Evolutionary conservation across 108 stramenopile genomes (phyloP), one percentile per base, ranked within the genome.

Genomic region (Mediolabrus comicus): DNA sequence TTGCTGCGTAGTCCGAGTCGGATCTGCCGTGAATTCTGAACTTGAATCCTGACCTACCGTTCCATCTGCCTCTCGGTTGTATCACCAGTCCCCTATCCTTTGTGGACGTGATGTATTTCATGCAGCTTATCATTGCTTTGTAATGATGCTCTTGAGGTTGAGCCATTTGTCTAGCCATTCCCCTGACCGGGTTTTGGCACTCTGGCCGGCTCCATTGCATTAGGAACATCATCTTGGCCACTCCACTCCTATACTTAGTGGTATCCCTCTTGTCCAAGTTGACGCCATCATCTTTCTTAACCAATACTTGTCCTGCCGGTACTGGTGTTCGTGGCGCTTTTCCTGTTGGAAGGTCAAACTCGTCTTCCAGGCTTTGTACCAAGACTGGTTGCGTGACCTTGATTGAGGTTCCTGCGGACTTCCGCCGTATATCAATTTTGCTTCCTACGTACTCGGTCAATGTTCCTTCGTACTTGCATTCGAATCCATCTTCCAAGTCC

Each of bases 301-400:
- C 25, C 16, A 70, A 24, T 22, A 53, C 52, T 17, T 55, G 26
- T 0, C 65, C 54, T 59, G 74, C 41, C 7, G 31, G 31, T 28
- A 65, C 74, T 54, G 80, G 80, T 9, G 70, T 76, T 27, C 16
- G 13, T 26, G 51, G 38, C 2, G 24, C 11, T 54, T 60, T 38
- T 8, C 17, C 11, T 11, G 30, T 53, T 33, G 30, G 27, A 43
- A 65, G 31, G 5, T 72, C 64, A 33, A 76, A 75, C 49, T 71
- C 62, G 22, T 81, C 74, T 0, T 39, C 43, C 10, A 77, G 62
- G 14, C 68, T 79, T 25, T 85, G 80, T 1, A 85, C 31, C 24
- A 79, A 22, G 4, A 85, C 84, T 41, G 80, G 76, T 68, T 85
- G 84, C 13, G 74, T 75, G 11, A 85, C 22, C 30, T 65, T 66